Base-by-base conservation (phyloP, 2,329 filamentous ascomycete genomes). In the Talaromyces piceae region DNA sequence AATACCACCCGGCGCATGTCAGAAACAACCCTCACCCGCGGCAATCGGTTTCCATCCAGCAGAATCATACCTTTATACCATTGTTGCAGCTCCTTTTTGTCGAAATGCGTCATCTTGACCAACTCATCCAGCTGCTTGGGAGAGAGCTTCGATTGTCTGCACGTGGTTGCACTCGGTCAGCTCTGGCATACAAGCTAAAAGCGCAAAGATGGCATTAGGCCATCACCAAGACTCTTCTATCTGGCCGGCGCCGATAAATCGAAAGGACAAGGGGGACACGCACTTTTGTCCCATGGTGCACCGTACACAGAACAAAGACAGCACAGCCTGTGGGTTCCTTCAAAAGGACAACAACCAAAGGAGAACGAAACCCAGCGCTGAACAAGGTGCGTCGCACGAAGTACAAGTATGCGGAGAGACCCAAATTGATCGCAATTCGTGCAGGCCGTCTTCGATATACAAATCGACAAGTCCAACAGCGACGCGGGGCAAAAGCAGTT, bases 21-120 rank as follows among this genome's bases (percentile, higher is more conserved):
- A 37, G 33, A 37, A 37, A 9, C 7, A 18, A 8, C 7, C 20
- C 16, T 1, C 16, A n/a, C 30, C 30, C 13, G 9, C n/a, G 6
- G 18, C 6, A 11, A 20, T 37, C 4, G 11, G 1, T 37, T 20
- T 20, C 3, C 12, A 4, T 33, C 16, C 31, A n/a, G n/a, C n/a
- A n/a, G n/a, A n/a, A n/a, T n/a, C 16, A 58, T 72, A 95, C 93
- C 93, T 80, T 97, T 97, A 75, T 98, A 97, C 93, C 93, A 98
- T 83, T 97, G 91, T 71, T 98, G 93, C 68, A 98, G 74, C 74
- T 98, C 93, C 78, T 97, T 97, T 84, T 96, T 96, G 74, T 98
- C 93, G 67, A 98, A 98, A 73, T 97, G 90, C 58, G 93, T 98
- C 55, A 90, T 90, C 77, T 89, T 93, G 70, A 97, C 91, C 61